Conservation (phyloP, 768 basidiomycete genomes). For the Lactarius evosmus region DNA sequence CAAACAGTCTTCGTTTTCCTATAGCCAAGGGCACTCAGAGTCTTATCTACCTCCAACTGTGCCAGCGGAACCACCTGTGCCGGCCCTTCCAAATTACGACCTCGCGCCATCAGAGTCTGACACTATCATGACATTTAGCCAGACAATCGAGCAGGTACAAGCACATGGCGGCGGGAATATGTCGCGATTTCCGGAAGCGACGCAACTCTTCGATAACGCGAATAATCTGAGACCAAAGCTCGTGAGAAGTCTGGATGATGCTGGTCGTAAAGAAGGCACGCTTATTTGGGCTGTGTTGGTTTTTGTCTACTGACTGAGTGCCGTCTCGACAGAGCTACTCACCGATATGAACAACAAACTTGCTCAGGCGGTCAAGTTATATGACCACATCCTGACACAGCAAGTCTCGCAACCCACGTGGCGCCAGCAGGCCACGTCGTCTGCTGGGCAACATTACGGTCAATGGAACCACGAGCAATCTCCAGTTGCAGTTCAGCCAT, state of each 20-base stretch:
- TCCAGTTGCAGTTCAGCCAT: background rate
- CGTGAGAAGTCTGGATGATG: constrained; percentile 78
- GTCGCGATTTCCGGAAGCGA: constrained; percentile 77
- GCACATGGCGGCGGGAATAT: constrained; percentile 76
- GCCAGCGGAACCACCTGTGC: constrained; percentile 42
- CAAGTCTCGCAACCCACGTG: constrained; percentile 70
- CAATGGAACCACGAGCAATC: constrained; percentile 20
- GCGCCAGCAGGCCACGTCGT: constrained; percentile 17
- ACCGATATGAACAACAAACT: constrained; percentile 94
- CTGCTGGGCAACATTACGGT: constrained; percentile 11
- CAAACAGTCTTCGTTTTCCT: constrained; percentile 41
- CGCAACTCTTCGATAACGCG: constrained; percentile 82
- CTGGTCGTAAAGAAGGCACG: constrained; percentile 81
- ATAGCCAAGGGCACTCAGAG: constrained; percentile 42
- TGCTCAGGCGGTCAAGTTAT: constrained; percentile 86
- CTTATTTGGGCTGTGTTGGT: constrained; percentile 17
- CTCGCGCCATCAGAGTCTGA: constrained; percentile 79
- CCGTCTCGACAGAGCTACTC: constrained; percentile 59
- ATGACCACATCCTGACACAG: constrained; percentile 83
- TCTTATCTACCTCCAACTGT: constrained; percentile 43
- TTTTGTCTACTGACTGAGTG: background rate
- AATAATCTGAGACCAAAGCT: constrained; percentile 76
- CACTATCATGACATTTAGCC: constrained; percentile 85
- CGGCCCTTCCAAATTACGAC: constrained; percentile 72
- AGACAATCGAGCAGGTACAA: constrained; percentile 82